Evolutionary conservation across 2,329 filamentous ascomycete species (phyloP).

Genomic region (Botrytis deweyae): DNA sequence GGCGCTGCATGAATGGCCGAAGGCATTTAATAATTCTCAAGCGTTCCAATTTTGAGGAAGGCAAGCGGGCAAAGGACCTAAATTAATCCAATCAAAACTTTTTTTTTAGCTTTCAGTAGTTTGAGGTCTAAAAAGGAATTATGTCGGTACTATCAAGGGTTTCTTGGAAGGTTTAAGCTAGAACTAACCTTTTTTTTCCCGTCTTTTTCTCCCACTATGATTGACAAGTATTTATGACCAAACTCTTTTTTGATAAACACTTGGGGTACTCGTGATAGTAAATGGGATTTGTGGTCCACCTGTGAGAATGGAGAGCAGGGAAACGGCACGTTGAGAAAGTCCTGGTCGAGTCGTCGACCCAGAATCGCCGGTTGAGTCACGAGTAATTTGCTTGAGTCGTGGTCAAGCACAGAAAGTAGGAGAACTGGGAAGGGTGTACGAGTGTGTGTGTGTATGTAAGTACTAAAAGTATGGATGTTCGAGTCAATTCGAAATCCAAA

Average conservation of each 20-base stretch:
- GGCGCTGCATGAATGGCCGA: slow-evolving; percentile 21
- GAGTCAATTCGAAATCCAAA: background rate
- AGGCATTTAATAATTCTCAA: slow-evolving; percentile 15
- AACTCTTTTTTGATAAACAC: background rate
- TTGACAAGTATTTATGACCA: background rate
- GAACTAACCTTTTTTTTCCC: slow-evolving; percentile 4
- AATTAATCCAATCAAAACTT: slow-evolving; percentile 1
- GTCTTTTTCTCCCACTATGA: background rate
- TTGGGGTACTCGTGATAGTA: background rate
- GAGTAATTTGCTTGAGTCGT: background rate
- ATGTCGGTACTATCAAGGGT: slow-evolving; percentile 9
- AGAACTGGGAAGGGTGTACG: background rate
- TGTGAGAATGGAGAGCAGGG: background rate
- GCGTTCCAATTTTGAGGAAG: background rate
- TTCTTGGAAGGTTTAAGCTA: background rate
- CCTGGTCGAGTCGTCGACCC: background rate
- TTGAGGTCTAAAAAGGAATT: slow-evolving; percentile 9
- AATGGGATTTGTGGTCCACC: background rate
- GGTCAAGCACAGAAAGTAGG: too few relatives aligned
- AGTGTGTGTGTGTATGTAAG: background rate
- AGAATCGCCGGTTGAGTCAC: background rate
- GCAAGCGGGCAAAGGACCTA: background rate
- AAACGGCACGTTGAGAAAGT: background rate
- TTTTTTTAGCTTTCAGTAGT: slow-evolving; percentile 1
- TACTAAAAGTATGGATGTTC: background rate